Evolutionary conservation across 2,329 filamentous ascomycete genomes (phyloP), one percentile per base, ranked within the genome.

Genomic region (Phaeophleospora eucalypticola): DNA sequence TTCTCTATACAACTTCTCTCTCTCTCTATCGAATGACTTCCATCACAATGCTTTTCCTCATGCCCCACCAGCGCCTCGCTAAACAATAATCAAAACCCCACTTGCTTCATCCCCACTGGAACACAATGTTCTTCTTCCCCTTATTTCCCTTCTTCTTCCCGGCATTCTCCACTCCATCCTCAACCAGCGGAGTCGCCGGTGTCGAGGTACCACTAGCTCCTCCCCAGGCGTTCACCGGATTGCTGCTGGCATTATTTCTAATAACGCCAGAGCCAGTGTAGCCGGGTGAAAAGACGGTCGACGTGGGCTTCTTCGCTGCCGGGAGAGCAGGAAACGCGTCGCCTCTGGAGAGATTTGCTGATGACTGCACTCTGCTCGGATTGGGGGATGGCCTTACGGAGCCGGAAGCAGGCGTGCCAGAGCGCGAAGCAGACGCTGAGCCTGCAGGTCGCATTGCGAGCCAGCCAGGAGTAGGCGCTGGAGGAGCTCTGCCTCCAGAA

Each of bases 281-380:
- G 3, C 74, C 74, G 3, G 74, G 74, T 24, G 66, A 72, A 62
- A 75, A 76, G 29, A 75, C 68, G 8, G 78, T 74, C 27, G 75
- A 77, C 34, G 75, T 79, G 3, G 80, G 80, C 58, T 83, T 96
- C 0, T 86, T 78, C 1, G 89, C 89, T 0, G 82, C 76, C 0
- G 90, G 90, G 1, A 96, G 76, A 1, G 89, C 84, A 0, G 90
- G 91, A 68, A 96, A 96, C 0, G 83, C 81, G 52, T 90, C 84
- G 8, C 64, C 59, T 6, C 56, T 49, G 49, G 58, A 43, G 17
- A 60, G 24, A 35, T 63, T 62, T 17, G 54, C 51, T 4, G 57
- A 54, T 1, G 60, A 62, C n/a, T 56, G 50, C 19, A 66, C 62
- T 12, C 72, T 62, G 40, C 71, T 68, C 3, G 65, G 63, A 32